Conservation (phyloP, 768 basidiomycete genomes). For the Hirschioporus abietinus region DNA sequence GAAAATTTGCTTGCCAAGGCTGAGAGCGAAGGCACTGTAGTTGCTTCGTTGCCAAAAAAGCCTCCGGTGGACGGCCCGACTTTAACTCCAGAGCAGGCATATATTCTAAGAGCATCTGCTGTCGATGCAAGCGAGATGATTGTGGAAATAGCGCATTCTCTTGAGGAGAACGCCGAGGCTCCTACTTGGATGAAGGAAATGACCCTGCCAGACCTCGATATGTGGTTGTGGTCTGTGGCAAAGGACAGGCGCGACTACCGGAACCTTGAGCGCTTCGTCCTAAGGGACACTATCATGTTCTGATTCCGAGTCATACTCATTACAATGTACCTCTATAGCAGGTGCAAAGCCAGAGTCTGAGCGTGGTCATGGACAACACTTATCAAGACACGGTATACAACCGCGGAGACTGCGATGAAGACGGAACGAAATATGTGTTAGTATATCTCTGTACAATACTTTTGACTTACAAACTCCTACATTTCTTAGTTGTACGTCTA, state of each 20-base stretch:
- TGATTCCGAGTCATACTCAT: constrained; percentile 34
- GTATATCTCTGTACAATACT: too few species aligned
- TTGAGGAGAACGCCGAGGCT: constrained; percentile 26
- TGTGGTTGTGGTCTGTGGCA: constrained; percentile 80
- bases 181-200: constrained; percentile 51
- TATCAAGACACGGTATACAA: too few species aligned
- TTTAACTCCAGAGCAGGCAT: constrained; percentile 58
- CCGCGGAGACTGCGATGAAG: too few species aligned
- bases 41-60: constrained; percentile 13
- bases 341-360: too few species aligned
- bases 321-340: too few species aligned
- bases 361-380: not conserved
- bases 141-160: constrained; percentile 42
- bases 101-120: constrained; percentile 70
- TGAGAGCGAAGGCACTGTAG: constrained; percentile 10
- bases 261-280: constrained; percentile 58
- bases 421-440: too few species aligned
- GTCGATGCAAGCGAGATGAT: constrained; percentile 76
- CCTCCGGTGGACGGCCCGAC: constrained; percentile 44
- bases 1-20: constrained; percentile 34
- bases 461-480: too few species aligned
- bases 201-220: constrained; percentile 57
- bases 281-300: constrained; percentile 64
- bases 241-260: constrained; percentile 75
- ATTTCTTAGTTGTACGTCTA: too few species aligned